Base-by-base conservation (phyloP, 257 asterid species). In the Oldenlandia corymbosa region DNA sequence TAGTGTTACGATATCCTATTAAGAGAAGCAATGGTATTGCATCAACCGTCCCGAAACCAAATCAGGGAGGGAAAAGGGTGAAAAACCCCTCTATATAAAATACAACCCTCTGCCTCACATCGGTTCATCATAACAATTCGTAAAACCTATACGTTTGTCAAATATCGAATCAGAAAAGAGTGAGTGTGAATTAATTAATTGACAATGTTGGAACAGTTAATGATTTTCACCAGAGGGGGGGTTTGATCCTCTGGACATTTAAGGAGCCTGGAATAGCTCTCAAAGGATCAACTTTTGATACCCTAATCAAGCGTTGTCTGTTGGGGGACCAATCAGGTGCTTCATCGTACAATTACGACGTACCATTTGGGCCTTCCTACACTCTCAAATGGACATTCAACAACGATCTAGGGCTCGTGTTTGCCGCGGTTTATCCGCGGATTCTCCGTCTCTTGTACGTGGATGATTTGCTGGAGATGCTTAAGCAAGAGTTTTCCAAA, bases 171-270 rank as follows among this genome's bases (percentile, higher is more conserved):
- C n/a, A n/a, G n/a, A n/a, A n/a, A n/a, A n/a, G n/a, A n/a, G n/a
- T n/a, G n/a, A n/a, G n/a, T n/a, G n/a, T n/a, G n/a, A n/a, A n/a
- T n/a, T n/a, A n/a, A n/a, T n/a, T n/a, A n/a, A n/a, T 48, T 69
- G 74, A 69, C 71, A 69, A 93, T 93, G 96, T 83, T 90, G 70
- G 99, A 93, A 75, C 97, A 90, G 77, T 73, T 90, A 60, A 80
- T 93, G 42, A 93, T 93, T 73, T 93, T 90, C 64, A 90, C 97
- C 7, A 80, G 99, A n/a, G n/a, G 76, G 97, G 96, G 53, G 96
- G 99, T 16, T 69, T 93, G 81, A 93, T 93, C 90, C 97, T 93
- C 79, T 93, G 97, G 97, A 85, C 96, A 5, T 93, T 87, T 80
- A 89, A 83, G 49, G 97, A 84, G 87, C 80, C 90, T 36, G 96